phyloP scores from a whole-genome alignment of 148 eudicot genomes.

The Vaccinium macrocarpon region DNA sequence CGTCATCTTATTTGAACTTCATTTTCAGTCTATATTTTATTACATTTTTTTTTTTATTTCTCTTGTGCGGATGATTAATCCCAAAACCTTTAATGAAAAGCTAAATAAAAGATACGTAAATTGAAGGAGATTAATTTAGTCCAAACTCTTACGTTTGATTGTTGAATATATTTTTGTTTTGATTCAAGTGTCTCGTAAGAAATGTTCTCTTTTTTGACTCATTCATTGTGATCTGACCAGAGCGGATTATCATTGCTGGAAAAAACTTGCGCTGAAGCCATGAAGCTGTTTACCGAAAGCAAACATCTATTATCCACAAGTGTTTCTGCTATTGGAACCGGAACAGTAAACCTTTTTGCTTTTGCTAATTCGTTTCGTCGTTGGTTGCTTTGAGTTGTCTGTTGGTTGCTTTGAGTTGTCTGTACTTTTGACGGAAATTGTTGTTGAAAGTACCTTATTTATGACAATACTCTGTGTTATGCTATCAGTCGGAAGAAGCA shows the following conservation, averaged over 20 bases:
- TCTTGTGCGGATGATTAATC: background rate
- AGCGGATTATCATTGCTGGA: conserved; percentile 51
- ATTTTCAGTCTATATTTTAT: background rate
- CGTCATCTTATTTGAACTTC: background rate
- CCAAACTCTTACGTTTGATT: background rate
- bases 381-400: conserved; percentile 9
- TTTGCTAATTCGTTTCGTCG: background rate
- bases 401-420: conserved; percentile 5
- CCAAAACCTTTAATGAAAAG: background rate
- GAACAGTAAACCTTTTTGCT: conserved; percentile 36
- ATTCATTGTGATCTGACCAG: conserved; percentile 26
- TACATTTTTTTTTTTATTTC: too few species aligned
- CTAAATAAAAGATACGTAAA: background rate
- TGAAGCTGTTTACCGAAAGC: conserved; percentile 55
- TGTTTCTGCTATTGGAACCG: conserved; percentile 54
- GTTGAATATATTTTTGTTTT: background rate
- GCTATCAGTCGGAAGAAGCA: conserved; percentile 3
- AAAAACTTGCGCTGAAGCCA: conserved; percentile 43
- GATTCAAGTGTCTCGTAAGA: background rate
- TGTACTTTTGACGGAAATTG: background rate
- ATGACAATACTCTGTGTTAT: background rate
- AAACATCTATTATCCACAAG: conserved; percentile 48
- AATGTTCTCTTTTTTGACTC: background rate
- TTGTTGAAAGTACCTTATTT: background rate
- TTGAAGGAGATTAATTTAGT: background rate